Conservation (phyloP, 441 rosid species). For the Adansonia madagascariensis region DNA sequence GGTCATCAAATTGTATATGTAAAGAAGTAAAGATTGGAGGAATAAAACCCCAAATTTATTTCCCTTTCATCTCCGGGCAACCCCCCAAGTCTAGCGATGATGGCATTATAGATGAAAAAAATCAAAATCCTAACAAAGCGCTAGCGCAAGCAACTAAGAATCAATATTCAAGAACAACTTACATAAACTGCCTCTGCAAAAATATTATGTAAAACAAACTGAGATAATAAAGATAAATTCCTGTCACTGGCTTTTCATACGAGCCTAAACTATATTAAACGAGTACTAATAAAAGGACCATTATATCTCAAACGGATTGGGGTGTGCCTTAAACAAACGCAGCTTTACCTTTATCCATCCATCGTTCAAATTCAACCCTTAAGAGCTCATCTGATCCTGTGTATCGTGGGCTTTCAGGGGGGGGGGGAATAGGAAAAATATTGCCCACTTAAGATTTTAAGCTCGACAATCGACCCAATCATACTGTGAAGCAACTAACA, state of each 20-base stretch:
- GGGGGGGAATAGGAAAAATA: not conserved
- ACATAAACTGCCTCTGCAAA: not conserved
- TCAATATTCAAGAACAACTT: not conserved
- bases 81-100: too few relatives aligned
- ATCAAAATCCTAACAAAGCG: not conserved
- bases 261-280: not conserved
- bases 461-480: not conserved
- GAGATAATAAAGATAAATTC: not conserved
- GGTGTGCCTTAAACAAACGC: not conserved
- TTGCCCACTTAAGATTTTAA: not conserved
- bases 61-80: not conserved
- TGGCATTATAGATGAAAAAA: not conserved
- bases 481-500: too few relatives aligned
- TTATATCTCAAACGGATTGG: not conserved
- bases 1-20: conserved; percentile 34
- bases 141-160: not conserved
- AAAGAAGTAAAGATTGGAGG: conserved; percentile 22
- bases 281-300: not conserved
- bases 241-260: not conserved
- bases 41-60: conserved; percentile 33
- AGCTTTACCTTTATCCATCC: not conserved
- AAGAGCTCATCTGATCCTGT: not conserved
- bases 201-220: not conserved
- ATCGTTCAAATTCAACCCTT: not conserved
- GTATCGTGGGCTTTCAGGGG: not conserved